Base-by-base conservation (phyloP, 1,139 yeast genomes). In the Meyerozyma elateridarum region DNA sequence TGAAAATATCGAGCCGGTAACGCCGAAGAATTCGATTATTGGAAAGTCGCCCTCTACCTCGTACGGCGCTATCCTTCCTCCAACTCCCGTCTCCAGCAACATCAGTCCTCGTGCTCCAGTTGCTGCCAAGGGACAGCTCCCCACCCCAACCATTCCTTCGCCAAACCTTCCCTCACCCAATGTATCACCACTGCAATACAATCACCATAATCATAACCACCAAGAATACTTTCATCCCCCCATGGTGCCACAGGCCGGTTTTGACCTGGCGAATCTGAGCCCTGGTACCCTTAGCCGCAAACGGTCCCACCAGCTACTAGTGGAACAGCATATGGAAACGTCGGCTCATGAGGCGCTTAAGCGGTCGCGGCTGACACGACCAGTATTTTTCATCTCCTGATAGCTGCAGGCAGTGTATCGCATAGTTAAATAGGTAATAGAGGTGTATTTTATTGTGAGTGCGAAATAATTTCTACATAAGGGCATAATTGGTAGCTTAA, bases 1-100 rank as follows among this genome's bases (percentile, higher is more conserved):
- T 38, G 43, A 44, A 39, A 53, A 44, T 44, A 47, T 45, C 33
- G 46, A 49, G 29, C 54, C 57, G 6, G 42, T 52, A 9, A 39
- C 44, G 13, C 44, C 42, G 8, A 40, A 35, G 28, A 32, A 35
- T 44, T 38, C 48, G 35, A 34, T 38, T 35, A 32, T 8, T 22
- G 29, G 13, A 16, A 17, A n/a, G 24, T n/a, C n/a, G n/a, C 16
- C 14, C 12, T 12, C 29, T 6, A 12, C 15, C 9, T 13, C 16
- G 17, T n/a, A 36, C 36, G 29, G 39, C 25, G 35, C 35, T 28
- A 34, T 26, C 9, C 36, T 39, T 11, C 45, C 45, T 11, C 44
- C 45, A 7, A 42, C 45, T 11, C 49, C 49, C 9, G 36, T 41
- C 2, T 29, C 35, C 11, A 27, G 28, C 34, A 35, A 35, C 36